These are phyloP conservation scores for Chalciporus chontae DNA, from an alignment of 768 basidiomycete species.

Conservation along the genomic window DNA sequence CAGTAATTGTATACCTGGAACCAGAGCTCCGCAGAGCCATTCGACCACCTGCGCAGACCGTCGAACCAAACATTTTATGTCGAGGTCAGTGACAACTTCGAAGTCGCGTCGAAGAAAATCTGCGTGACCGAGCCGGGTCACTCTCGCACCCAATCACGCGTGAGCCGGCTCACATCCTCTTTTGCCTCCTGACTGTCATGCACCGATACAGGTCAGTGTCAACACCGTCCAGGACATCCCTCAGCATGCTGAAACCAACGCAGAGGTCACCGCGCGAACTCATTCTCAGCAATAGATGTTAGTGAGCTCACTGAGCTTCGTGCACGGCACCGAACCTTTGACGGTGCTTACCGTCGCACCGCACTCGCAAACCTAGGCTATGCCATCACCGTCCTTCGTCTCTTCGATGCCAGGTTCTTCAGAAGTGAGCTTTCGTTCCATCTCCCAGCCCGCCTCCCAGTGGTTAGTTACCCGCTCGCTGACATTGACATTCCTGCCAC, in stretches of 20 bases:
- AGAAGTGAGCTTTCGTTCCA: slow-evolving; percentile 46
- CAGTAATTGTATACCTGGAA: slow-evolving; percentile 15
- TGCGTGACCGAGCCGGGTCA: slow-evolving; percentile 14
- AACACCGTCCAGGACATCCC: background rate
- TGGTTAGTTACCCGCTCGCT: background rate
- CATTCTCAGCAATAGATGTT: slow-evolving; percentile 51
- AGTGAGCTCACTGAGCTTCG: slow-evolving; percentile 70
- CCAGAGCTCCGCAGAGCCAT: slow-evolving; percentile 20
- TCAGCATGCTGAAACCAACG: background rate
- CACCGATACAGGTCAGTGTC: slow-evolving; percentile 27
- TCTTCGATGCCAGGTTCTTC: slow-evolving; percentile 77
- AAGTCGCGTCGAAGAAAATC: slow-evolving; percentile 4
- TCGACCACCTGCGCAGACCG: slow-evolving; percentile 19
- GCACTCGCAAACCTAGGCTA: slow-evolving; percentile 74
- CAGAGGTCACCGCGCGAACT: slow-evolving; percentile 47
- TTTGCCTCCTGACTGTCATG: slow-evolving; percentile 9
- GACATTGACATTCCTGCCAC: slow-evolving; percentile 26
- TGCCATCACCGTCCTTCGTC: slow-evolving; percentile 66
- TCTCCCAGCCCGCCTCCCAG: background rate
- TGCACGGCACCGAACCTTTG: slow-evolving; percentile 77
- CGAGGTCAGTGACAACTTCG: background rate
- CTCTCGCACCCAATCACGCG: background rate
- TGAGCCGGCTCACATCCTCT: slow-evolving; percentile 20
- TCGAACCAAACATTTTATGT: slow-evolving; percentile 21
- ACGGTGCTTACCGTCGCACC: slow-evolving; percentile 77